These are phyloP conservation scores for Phytophthora ohioensis DNA, from an alignment of 352 stramenopile genomes.

Conservation along the genomic window DNA sequence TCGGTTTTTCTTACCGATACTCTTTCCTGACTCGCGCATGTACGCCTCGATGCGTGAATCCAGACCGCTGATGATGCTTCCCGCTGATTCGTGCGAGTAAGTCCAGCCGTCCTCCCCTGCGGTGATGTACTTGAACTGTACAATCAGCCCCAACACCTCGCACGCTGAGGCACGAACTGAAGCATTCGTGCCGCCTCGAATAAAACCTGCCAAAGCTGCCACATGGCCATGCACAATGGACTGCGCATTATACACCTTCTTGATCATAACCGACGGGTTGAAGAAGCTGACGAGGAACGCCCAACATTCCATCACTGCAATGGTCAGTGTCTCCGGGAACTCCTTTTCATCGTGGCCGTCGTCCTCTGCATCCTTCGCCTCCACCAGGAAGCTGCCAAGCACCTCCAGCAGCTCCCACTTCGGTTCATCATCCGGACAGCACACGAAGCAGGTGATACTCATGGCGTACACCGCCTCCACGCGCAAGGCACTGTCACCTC, in stretches of 20 bases:
- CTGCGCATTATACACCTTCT: slow-evolving; percentile 57
- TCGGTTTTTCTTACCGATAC: slow-evolving; percentile 77
- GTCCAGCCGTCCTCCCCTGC: slow-evolving; percentile 45
- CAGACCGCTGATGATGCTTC: slow-evolving; percentile 57
- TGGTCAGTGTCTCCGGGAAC: slow-evolving; percentile 53
- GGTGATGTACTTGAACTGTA: slow-evolving; percentile 70
- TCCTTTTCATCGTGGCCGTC: slow-evolving; percentile 55
- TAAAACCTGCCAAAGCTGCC: slow-evolving; percentile 57
- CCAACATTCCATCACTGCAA: slow-evolving; percentile 75
- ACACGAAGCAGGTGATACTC: slow-evolving; percentile 68
- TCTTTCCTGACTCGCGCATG: slow-evolving; percentile 76
- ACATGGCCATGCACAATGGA: slow-evolving; percentile 63
- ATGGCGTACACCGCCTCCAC: slow-evolving; percentile 65
- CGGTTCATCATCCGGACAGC: slow-evolving; percentile 63
- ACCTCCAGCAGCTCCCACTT: slow-evolving; percentile 68
- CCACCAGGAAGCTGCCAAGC: slow-evolving; percentile 53
- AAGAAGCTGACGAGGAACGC: slow-evolving; percentile 65
- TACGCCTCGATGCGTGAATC: slow-evolving; percentile 62
- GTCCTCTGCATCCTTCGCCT: slow-evolving; percentile 57
- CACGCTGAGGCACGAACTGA: slow-evolving; percentile 56
- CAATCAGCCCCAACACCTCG: slow-evolving; percentile 65
- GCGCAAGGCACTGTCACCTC: slow-evolving; percentile 50
- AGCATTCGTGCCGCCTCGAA: slow-evolving; percentile 55
- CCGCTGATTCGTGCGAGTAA: slow-evolving; percentile 52
- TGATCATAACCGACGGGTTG: slow-evolving; percentile 51